Evolutionary conservation across 306 rosid genomes (phyloP).

Genomic region (Trifolium pratense): DNA sequence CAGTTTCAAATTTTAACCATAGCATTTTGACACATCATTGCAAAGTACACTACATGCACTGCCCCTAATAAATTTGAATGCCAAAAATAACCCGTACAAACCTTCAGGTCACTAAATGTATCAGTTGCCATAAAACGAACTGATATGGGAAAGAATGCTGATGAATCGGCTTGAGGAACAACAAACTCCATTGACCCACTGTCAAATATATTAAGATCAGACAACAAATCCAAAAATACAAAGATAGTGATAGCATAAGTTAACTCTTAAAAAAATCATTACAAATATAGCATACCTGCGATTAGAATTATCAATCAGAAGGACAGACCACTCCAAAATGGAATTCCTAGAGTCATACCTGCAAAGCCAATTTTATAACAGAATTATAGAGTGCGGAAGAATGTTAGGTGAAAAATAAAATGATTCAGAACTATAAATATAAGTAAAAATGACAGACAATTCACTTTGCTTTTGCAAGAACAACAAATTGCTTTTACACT

Average conservation of each 20-base stretch:
- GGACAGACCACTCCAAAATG: slow-evolving; percentile 87
- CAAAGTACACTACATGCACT: background rate
- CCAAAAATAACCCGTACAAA: slow-evolving; percentile 28
- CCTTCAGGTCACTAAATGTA: slow-evolving; percentile 93
- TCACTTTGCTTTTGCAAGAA: no score
- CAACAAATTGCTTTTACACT: no score
- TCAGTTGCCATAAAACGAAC: slow-evolving; percentile 74
- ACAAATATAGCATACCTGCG: slow-evolving; percentile 67
- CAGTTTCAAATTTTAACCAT: background rate
- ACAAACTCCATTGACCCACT: slow-evolving; percentile 96
- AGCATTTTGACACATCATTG: background rate
- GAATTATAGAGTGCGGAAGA: slow-evolving; percentile 4
- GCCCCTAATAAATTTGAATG: slow-evolving; percentile 16
- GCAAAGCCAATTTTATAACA: slow-evolving; percentile 39
- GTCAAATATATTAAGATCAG: slow-evolving; percentile 47
- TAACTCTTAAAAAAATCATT: background rate
- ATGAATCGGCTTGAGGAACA: slow-evolving; percentile 84
- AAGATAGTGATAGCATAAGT: background rate
- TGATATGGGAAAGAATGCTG: slow-evolving; percentile 84
- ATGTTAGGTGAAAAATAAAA: background rate
- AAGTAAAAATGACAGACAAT: background rate
- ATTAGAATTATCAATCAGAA: slow-evolving; percentile 84
- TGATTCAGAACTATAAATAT: background rate
- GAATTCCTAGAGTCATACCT: slow-evolving; percentile 94
- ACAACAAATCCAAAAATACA: slow-evolving; percentile 7